A percentile compares a stretch with the other conserved stretches of the same genome.
phyloP scores from a whole-genome alignment of 768 basidiomycete species.

The Leccinellum rugosiceps region DNA sequence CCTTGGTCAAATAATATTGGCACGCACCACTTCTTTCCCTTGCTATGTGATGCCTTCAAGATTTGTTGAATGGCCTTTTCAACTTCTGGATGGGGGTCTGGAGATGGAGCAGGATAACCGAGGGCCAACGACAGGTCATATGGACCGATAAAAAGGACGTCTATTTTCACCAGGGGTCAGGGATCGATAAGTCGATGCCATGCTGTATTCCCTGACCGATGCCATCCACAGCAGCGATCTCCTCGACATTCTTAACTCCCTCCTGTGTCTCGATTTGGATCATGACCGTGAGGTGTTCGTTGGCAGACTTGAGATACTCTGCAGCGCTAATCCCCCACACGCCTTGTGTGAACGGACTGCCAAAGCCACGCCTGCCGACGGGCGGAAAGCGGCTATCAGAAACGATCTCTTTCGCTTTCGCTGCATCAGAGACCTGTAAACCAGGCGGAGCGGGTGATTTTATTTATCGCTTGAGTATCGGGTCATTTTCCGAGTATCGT shows the following conservation, averaged over 20 bases:
- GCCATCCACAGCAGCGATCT: constrained; percentile 59
- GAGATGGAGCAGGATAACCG: constrained; percentile 58
- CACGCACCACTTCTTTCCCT: constrained; percentile 62
- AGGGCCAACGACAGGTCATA: constrained; percentile 65
- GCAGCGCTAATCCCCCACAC: constrained; percentile 50
- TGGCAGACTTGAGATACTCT: constrained; percentile 56
- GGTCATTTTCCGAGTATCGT: no score
- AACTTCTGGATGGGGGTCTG: constrained; percentile 62
- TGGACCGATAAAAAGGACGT: constrained; percentile 61
- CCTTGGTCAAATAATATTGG: background rate
- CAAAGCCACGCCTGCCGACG: constrained; percentile 58
- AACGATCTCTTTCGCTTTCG: constrained; percentile 55
- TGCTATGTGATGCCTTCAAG: constrained; percentile 44
- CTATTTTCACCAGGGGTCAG: constrained; percentile 21
- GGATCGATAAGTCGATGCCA: background rate
- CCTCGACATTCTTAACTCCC: constrained; percentile 55
- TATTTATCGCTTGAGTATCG: background rate
- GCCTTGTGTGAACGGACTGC: constrained; percentile 58
- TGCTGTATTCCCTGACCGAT: constrained; percentile 42
- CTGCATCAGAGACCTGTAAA: constrained; percentile 49
- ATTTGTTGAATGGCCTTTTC: constrained; percentile 58
- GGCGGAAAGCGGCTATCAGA: constrained; percentile 62
- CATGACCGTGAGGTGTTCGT: constrained; percentile 53
- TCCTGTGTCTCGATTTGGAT: constrained; percentile 67
- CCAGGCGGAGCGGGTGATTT: no score